Evolutionary conservation across 2,329 filamentous ascomycete genomes (phyloP), one percentile per base, ranked within the genome.

Genomic region (Penicillium thymicola): DNA sequence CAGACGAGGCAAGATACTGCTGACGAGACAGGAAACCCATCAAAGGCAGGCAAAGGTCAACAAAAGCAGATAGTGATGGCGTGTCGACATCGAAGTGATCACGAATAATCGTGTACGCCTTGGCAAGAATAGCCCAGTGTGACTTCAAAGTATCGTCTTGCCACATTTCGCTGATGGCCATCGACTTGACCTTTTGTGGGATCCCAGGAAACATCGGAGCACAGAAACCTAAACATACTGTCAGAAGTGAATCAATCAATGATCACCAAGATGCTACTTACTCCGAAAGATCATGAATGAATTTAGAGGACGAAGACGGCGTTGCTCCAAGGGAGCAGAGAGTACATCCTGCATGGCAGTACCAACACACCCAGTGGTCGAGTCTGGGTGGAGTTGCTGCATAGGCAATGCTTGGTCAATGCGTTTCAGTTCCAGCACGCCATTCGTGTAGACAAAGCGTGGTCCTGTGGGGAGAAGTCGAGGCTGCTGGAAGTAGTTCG

Each of bases 41-140:
- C 28, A 47, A 23, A 14, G 44, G 44, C 44, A 47, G 28, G 18
- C 44, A 47, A 13, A 32, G 18, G 1, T 34, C 28, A 36, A 47
- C 30, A n/a, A 47, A 47, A 2, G 2, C 7, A 16, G 30, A 7
- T 4, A 47, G 30, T 0, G 28, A 47, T 6, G 44, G 44, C 2
- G 21, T 32, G 30, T 23, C n/a, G 30, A 47, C 23, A 49, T 37
- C 1, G 46, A 49, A 79, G 43, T 78, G 72, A 62, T 83, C 81
- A 46, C 81, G 78, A 46, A 82, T 73, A 58, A 77, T 75, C 32
- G 81, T 84, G 74, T 82, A 85, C 18, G 81, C 79, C 65, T 82
- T 82, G 46, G 81, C 79, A 55, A 84, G 68, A 57, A 84, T 70
- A 46, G 74, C 74, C 81, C 81, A 84, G 61, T 81, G 77, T 57